phyloP scores from a whole-genome alignment of 768 basidiomycete species.

The Agaricus blazei region DNA sequence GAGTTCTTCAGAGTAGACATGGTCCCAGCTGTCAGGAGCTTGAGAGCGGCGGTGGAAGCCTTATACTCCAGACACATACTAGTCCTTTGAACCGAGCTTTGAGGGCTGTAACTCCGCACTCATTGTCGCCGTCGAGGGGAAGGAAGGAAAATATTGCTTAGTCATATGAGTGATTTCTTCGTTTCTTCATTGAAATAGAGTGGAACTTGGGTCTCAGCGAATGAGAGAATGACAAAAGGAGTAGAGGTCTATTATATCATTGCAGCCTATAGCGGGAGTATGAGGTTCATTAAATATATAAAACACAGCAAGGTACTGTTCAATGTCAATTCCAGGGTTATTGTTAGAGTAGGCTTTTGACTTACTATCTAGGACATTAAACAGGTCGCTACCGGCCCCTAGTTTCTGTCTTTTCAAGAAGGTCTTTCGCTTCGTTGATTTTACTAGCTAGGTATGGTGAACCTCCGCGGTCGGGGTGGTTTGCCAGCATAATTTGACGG shows the following conservation, averaged over 20 bases:
- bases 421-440: slow-evolving; percentile 97
- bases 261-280: slow-evolving; percentile 7
- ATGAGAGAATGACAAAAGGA: not conserved
- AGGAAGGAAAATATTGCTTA: slow-evolving; percentile 19
- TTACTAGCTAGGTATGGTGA: slow-evolving; percentile 98
- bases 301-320: not conserved
- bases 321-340: not conserved
- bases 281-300: slow-evolving; percentile 6
- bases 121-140: slow-evolving; percentile 19
- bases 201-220: no score
- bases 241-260: slow-evolving; percentile 1
- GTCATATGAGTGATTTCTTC: slow-evolving; percentile 20
- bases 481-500: slow-evolving; percentile 94
- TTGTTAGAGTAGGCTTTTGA: not conserved
- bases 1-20: slow-evolving; percentile 67
- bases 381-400: slow-evolving; percentile 27
- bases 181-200: not conserved
- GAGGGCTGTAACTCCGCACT: slow-evolving; percentile 52
- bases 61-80: slow-evolving; percentile 41
- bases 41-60: not conserved
- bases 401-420: slow-evolving; percentile 77
- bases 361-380: not conserved
- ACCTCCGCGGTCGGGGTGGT: slow-evolving; percentile 97
- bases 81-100: slow-evolving; percentile 71
- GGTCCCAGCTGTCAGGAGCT: slow-evolving; percentile 59